Base-by-base conservation (phyloP, 331 rosid species). In the Telfairia occidentalis region DNA sequence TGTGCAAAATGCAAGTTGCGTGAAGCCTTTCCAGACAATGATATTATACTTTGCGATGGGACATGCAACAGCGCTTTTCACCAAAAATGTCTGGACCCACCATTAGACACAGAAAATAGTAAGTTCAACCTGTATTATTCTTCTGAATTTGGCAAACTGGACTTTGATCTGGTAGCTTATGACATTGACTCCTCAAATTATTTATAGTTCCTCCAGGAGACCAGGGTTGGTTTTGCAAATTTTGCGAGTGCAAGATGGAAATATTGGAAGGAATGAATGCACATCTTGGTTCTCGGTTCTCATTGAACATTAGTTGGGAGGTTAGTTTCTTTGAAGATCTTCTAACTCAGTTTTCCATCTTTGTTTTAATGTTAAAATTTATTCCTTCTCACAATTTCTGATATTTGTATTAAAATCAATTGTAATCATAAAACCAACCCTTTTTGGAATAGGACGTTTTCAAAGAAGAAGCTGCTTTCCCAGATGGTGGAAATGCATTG, bases 141-240 rank as follows among this genome's bases (percentile, higher is more conserved):
- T 74, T 76, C 9, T 80, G 78, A 69, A 75, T 78, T 54, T 42
- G 50, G 50, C 29, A 69, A 34, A 49, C 81, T 65, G 55, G 54
- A 48, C 38, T 46, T 67, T 57, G 63, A 71, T 57, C 23, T 57
- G 46, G 76, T 77, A 80, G 38, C 53, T 75, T 30, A 74, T 74
- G 78, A 78, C 58, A 77, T 69, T 46, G 74, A 80, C 57, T 73
- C 75, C 48, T 60, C 55, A 65, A 19, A 74, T 80, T 77, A 35
- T 48, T 78, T 80, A 16, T 76, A 90, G 98, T 93, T 85, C 98
- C 97, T 78, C 96, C 97, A 18, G 98, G 85, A 80, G 98, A 90
- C 54, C 97, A 93, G 81, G 96, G 97, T 57, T 93, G 98, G 98
- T 90, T 90, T 85, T 90, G 98, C 85, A 86, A 90, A 84, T 85